These are phyloP conservation scores for Rhodotorula sp. DNA, from an alignment of 1,284 basidiomycete species.

Conservation along the genomic window DNA sequence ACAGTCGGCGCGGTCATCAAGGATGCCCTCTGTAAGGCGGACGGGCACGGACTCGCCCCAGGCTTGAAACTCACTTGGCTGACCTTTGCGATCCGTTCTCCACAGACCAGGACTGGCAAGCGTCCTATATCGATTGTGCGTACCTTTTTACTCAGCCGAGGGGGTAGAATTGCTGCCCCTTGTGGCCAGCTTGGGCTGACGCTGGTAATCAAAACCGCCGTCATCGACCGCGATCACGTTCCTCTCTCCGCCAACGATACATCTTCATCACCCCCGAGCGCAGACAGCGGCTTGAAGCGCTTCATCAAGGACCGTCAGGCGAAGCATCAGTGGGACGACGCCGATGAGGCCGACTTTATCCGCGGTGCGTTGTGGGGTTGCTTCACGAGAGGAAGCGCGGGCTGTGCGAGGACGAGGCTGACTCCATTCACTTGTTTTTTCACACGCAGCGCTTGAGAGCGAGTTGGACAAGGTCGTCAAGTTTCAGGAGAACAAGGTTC, in stretches of 20 bases:
- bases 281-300: slow-evolving; percentile 68
- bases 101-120: slow-evolving; percentile 40
- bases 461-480: slow-evolving; percentile 95
- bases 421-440: neutral
- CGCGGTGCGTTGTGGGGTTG: slow-evolving; percentile 50
- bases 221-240: neutral
- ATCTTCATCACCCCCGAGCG: no score
- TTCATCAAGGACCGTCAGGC: slow-evolving; percentile 71
- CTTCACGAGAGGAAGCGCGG: neutral
- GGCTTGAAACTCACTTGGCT: neutral
- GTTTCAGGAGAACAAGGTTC: slow-evolving; percentile 87
- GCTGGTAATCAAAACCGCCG: neutral
- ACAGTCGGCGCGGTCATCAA: slow-evolving; percentile 39
- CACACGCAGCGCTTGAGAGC: slow-evolving; percentile 59
- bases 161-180: no score
- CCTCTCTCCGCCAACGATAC: neutral
- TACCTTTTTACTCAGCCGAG: no score
- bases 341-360: slow-evolving; percentile 79
- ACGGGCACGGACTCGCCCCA: neutral
- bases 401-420: neutral
- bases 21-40: slow-evolving; percentile 36
- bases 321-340: slow-evolving; percentile 68
- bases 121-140: slow-evolving; percentile 41
- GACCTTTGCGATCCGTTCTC: neutral
- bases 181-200: no score